Evolutionary conservation across 768 basidiomycete species (phyloP), one percentile per base, ranked within the genome.

Genomic region (Russula lepida): DNA sequence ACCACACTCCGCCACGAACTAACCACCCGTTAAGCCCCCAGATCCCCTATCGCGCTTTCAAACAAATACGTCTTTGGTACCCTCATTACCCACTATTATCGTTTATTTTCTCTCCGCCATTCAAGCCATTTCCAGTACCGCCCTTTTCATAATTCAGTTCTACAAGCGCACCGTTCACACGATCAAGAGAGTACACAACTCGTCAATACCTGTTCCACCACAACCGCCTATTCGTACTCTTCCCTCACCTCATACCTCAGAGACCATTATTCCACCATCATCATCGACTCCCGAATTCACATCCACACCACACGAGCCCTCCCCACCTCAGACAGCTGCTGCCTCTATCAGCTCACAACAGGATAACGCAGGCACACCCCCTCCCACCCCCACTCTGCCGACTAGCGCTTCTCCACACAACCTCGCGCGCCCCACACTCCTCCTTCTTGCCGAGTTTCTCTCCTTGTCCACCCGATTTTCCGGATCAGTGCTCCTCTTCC

Each of bases 101-200:
- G 79, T 93, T 48, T 70, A 88, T 63, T 72, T 89, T 21, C 84
- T 95, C 23, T 89, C 92, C 13, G 78, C 84, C 30, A 77, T 92
- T 15, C 89, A 90, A 66, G 76, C 79, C 6, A 71, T 92, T 35
- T 90, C 90, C 0, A 84, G 87, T 9, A 73, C 77, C 39, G 85
- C 84, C 66, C 81, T 92, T 13, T 77, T 82, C 39, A 74, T 92
- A 54, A 82, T 88, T 49, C 80, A 86, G 51, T 75, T 81, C 23
- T 88, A 88, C 75, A 84, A 81, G 70, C 85, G 83, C 66, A 78
- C 80, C 15, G 68, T 86, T 8, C 75, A 73, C 58, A 85, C 86
- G 47, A 84, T 88, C 66, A 85, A 82, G 71, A 78, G 78, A 32
- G 84, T 89, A 28, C 85, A 89, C 39, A 58, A 56, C 23, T 35